Evolutionary conservation across 805 yeast species (phyloP), one percentile per base, ranked within the genome.

Genomic region (Candida qinlingensis): DNA sequence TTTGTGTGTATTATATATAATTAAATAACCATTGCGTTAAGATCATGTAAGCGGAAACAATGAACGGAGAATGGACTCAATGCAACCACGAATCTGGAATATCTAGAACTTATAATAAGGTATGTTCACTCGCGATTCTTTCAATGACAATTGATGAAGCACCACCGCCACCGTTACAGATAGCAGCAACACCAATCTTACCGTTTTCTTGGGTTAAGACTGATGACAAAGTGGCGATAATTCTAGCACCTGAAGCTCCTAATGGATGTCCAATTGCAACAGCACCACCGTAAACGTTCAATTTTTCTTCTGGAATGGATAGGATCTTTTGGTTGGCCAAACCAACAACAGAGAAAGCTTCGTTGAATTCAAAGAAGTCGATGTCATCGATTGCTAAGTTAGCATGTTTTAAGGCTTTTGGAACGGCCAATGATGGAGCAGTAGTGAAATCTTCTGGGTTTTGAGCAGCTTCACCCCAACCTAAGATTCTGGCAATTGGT

Each of bases 121-220:
- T 6, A 41, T 60, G 63, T 44, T 60, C 62, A 41, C 53, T 41
- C 7, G 63, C 77, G 41, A 81, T 62, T 61, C 75, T 81, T 74
- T 91, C 96, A 61, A 94, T 79, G 53, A 94, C 88, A 61, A 94
- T 75, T 28, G 98, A 84, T 48, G 96, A 85, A 44, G 97, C 98
- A 67, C 99, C 99, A 67, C 99, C 99, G 63, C 99, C 99, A 75
- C 99, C 99, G 70, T 94, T 94, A 79, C 99, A 94, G 65, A 94
- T 85, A 68, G 89, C 97, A 61, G 97, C 97, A 57, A 82, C 89
- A 68, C 99, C 99, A 58, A 83, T 69, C 73, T 85, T 88, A 59
- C 92, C 95, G 48, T 71, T 71, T 75, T 94, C 98, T 73, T 92
- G 97, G 37, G 70, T 57, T 64, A 94, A 79, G 13, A 91, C 90